phyloP scores from a whole-genome alignment of 768 basidiomycete species.

The Dioszegia hungarica region DNA sequence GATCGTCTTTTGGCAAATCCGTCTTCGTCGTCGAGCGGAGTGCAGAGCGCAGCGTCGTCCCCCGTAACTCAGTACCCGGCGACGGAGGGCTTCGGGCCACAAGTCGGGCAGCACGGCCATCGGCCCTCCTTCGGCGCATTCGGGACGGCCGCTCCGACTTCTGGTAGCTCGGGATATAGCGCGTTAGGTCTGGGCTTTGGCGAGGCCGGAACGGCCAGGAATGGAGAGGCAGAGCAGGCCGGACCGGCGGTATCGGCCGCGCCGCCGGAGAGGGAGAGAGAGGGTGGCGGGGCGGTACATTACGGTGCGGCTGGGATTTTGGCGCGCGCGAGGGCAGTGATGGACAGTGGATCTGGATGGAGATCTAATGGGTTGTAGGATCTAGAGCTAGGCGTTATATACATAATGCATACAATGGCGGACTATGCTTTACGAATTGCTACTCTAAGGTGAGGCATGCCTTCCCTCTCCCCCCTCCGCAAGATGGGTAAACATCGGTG shows the following conservation, averaged over 20 bases:
- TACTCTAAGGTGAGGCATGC: neutral
- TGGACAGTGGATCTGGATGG: constrained; percentile 5
- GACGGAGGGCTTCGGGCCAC: too few relatives aligned
- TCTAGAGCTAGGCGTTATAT: neutral
- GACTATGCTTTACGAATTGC: neutral
- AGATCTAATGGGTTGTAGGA: neutral
- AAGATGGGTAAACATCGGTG: neutral
- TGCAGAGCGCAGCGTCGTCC: too few relatives aligned
- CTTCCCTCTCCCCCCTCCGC: neutral
- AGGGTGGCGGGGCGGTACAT: neutral
- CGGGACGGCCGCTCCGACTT: neutral
- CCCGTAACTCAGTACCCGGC: neutral
- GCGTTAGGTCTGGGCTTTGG: constrained; percentile 1
- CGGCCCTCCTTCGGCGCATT: constrained; percentile 3
- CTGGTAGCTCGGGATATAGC: neutral
- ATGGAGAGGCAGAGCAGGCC: neutral
- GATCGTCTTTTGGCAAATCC: neutral
- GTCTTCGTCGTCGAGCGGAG: neutral
- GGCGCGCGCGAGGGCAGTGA: constrained; percentile 4
- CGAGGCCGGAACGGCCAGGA: neutral
- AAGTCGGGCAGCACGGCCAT: neutral
- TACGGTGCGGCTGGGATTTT: neutral
- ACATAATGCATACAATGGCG: neutral
- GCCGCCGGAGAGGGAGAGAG: neutral
- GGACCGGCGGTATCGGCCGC: too few relatives aligned